phyloP scores from a whole-genome alignment of 2,329 filamentous ascomycete species.

The Alternaria arborescens region DNA sequence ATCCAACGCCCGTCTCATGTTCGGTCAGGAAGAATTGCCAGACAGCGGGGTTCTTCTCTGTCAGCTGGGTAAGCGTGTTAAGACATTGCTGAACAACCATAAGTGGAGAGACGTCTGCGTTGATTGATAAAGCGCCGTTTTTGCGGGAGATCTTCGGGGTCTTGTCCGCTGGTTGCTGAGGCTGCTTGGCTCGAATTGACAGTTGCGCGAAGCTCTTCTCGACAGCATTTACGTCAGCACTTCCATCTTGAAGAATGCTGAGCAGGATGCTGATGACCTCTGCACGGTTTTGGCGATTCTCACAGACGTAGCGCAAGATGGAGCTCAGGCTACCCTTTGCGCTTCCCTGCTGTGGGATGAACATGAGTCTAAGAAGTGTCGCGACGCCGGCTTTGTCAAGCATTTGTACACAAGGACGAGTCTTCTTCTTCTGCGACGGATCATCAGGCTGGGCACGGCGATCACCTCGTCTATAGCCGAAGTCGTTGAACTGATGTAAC shows the following conservation, averaged over 20 bases:
- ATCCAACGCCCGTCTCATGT: conserved; percentile 79
- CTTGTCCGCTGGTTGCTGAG: conserved; percentile 69
- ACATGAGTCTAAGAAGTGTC: conserved; percentile 97
- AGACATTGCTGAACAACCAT: conserved; percentile 97
- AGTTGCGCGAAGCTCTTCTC: conserved; percentile 95
- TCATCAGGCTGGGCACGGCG: conserved; percentile 55
- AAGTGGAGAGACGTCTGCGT: conserved; percentile 89
- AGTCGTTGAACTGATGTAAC: conserved; percentile 61
- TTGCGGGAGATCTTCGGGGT: conserved; percentile 85
- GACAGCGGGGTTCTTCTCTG: conserved; percentile 84
- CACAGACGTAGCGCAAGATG: conserved; percentile 89
- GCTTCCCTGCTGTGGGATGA: conserved; percentile 89
- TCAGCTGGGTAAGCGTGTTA: conserved; percentile 82
- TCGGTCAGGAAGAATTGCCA: conserved; percentile 93
- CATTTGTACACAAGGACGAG: conserved; percentile 89
- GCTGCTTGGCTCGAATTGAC: conserved; percentile 87
- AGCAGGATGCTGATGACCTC: conserved; percentile 93
- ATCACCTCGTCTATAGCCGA: conserved; percentile 44
- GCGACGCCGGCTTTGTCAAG: conserved; percentile 95
- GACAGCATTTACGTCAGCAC: conserved; percentile 88
- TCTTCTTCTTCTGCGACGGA: conserved; percentile 68
- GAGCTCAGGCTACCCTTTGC: conserved; percentile 84
- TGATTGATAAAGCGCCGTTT: conserved; percentile 69
- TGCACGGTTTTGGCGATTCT: conserved; percentile 94
- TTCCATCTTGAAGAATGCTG: conserved; percentile 94